Evolutionary conservation across 2,329 filamentous ascomycete species (phyloP), one percentile per base, ranked within the genome.

Genomic region (Diaporthe velutina): DNA sequence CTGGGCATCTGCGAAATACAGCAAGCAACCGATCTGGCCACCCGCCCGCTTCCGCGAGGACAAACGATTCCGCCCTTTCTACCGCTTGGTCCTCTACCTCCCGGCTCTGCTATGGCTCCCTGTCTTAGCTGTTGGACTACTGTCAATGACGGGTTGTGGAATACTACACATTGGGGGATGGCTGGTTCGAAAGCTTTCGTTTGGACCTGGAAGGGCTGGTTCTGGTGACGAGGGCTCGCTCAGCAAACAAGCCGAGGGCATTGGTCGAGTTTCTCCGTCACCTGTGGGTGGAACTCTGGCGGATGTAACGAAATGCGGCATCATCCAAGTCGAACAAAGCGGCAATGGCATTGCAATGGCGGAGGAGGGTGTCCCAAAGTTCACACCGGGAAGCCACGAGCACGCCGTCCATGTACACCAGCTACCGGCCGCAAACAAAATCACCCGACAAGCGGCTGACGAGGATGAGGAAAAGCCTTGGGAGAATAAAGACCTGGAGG

Each of bases 331-430:
- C 25, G 52, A 28, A 19, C n/a, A 7, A 30, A 28, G 25, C 4
- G 6, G 2, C 0, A 3, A 30, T 13, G 13, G 0, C 15, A 30
- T 48, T 22, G 7, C 7, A 0, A 22, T 45, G 0, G 17, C 42
- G 42, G 42, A 15, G 4, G 50, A 25, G 50, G 25, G 13, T 0
- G 12, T 8, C 15, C 8, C 9, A 15, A 8, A 0, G 13, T 9
- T 25, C 3, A 17, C 12, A 54, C 25, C 10, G 10, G 5, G 25
- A 30, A 54, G 1, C 50, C n/a, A 54, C 6, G 50, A 30, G 12
- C n/a, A 54, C 7, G 25, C 52, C 0, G 25, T 30, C 52, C 13
- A 30, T 17, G 1, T 15, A 7, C n/a, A 30, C 2, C 25, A 30
- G 12, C 25, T 25, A 17, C 19, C 12, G 5, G 4, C 25, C 25